Evolutionary conservation across 495 filamentous ascomycete species (phyloP), one percentile per base, ranked within the genome.

Genomic region (Tuber melanosporum): DNA sequence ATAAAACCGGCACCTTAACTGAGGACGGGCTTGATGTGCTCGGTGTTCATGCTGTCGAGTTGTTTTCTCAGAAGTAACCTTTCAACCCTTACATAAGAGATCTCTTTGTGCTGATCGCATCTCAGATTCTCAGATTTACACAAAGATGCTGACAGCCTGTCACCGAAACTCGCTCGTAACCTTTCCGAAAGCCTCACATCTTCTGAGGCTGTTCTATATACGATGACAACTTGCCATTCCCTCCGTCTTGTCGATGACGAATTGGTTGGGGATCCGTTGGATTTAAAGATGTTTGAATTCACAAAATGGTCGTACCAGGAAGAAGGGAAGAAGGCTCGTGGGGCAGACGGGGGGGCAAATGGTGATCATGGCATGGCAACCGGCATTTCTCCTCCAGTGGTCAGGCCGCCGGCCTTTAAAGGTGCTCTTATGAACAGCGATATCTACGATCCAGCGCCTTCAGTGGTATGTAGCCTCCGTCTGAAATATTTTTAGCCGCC

Each of bases 231-330:
- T 14, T 99, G 96, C 75, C 96, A 99, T 83, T 96, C 95, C 4
- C 87, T 99, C 22, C 89, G 94, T 44, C 88, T 91, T 49, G 90
- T 98, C 22, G 94, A 99, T 77, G 91, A 88, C 69, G 93, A 98
- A 80, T 87, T 97, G 22, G 86, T 99, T 36, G 96, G 96, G 9
- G 96, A 99, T 84, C 96, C 96, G 45, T 87, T 99, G 20, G 96
- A 99, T 84, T 86, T 98, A 70, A 98, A 98, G 83, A 99, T 99
- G 96, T 99, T 99, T 83, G 91, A 97, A 81, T 99, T 97, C 81
- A 99, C 96, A 1, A 89, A 89, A 9, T 99, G 96, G 96, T 89
- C 90, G 2, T 99, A 91, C 79, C 91, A 97, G 83, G 95, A 99
- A 85, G 92, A 94, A 5, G 91, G 88, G 49, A 88, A 91, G 78